Base-by-base conservation (phyloP, 179 eudicot genomes). In the Monotropa hypopitys region DNA sequence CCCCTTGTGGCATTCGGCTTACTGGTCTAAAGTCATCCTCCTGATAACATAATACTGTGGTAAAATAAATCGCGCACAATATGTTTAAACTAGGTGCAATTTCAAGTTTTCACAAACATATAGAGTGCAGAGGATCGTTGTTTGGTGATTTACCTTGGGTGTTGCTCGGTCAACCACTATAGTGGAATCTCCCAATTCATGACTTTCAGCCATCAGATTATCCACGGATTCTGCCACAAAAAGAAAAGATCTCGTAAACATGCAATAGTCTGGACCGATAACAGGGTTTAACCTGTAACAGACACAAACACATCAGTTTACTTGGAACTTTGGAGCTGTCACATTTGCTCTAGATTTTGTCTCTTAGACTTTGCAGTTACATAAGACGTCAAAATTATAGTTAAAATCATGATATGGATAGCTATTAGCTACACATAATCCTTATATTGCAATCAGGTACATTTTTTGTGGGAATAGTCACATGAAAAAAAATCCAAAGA, bases 151-250 rank as follows among this genome's bases (percentile, higher is more conserved):
- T 89, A 76, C 99, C 94, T 96, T 96, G 0, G 99, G 99, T 45
- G 99, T 94, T 28, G 99, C 99, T 81, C 99, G 84, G 85, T 96
- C 99, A 72, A 96, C 99, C 76, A 94, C 99, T n/a, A 96, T 84
- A 53, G 90, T 85, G 56, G 99, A 89, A 74, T 93, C 99, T 72
- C 98, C 98, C 86, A 96, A 72, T 80, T 96, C 99, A 78, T 96
- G 99, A 80, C 89, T 91, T 74, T 96, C 98, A 42, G 81, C 82
- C 96, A 96, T 96, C 81, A 96, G 85, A 80, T 71, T 90, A 86
- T 96, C 99, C 76, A 96, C 99, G 7, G 99, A 88, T 21, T 96
- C 99, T 96, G 98, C 84, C 78, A 72, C 75, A 59, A 0, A 61
- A 68, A 28, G 40, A 32, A 40, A 45, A 8, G 7, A 8, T 4